Base-by-base conservation (phyloP, 2,329 filamentous ascomycete species). In the Ascochyta koolunga region DNA sequence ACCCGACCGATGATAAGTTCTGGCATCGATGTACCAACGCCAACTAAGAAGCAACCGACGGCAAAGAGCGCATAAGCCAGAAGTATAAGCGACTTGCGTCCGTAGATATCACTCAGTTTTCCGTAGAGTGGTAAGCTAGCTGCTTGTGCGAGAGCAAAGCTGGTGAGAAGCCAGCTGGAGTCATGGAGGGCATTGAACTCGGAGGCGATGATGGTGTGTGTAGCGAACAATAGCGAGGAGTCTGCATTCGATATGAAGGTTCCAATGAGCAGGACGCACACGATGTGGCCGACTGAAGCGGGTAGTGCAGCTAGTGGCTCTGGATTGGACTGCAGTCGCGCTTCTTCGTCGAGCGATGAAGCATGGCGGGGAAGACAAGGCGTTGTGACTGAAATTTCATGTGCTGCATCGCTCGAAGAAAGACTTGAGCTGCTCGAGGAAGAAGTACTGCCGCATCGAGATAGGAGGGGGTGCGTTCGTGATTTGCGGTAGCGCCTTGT, bases 171-270 rank as follows among this genome's bases (percentile, higher is more conserved):
- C 79, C 78, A 81, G 29, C 70, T 74, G 0, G 76, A 77, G 19
- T 73, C 67, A 10, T 72, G 66, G 5, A 80, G 64, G 15, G 72
- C 69, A 45, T 77, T 61, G 54, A 81, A 80, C 18, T 80, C 76
- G 0, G 79, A 80, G 0, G 78, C 71, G 35, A 81, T 77, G n/a
- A 70, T 77, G 0, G 83, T 82, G 53, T 88, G 85, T 0, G 87
- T 89, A 0, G 89, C 87, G 27, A 91, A 75, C 0, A 91, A 80
- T 0, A 91, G 75, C 1, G 85, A 87, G 0, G 77, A 74, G 64
- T 91, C 89, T 15, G 83, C 82, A 49, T 87, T 86, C 6, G 83
- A 82, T 11, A 89, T 82, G 60, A 91, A 89, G 10, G 84, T 65
- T 13, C 61, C 62, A 19, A 66, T 64, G 7, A 66, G 54, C 6